Conservation (phyloP, 225 moss, liverwort and hornwort genomes). For the Asterella californica region DNA sequence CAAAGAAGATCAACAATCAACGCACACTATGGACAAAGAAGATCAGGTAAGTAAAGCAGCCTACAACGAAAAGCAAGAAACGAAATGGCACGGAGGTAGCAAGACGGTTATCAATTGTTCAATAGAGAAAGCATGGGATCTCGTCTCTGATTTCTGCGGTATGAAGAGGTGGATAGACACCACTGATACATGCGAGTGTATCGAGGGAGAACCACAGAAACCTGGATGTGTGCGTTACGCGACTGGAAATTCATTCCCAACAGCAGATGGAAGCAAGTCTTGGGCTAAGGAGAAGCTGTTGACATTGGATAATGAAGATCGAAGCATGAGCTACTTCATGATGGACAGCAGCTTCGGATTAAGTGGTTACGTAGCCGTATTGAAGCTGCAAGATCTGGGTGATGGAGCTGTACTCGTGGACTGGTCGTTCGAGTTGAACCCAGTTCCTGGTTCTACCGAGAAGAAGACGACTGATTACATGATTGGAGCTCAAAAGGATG, state of each 20-base stretch:
- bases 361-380: conserved; percentile 10
- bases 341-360: conserved; percentile 61
- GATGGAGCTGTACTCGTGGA: conserved; percentile 49
- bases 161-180: conserved; percentile 45
- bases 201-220: conserved; percentile 34
- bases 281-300: conserved; percentile 69
- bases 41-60: not conserved
- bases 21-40: not conserved
- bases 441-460: conserved; percentile 37
- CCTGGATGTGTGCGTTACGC: conserved; percentile 55
- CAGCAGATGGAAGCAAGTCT: conserved; percentile 20
- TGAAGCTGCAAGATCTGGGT: conserved; percentile 49
- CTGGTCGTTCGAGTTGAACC: conserved; percentile 62
- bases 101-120: conserved; percentile 38
- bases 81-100: conserved; percentile 58
- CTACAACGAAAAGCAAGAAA: not conserved
- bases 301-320: conserved; percentile 37
- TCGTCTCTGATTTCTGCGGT: conserved; percentile 49
- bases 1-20: not conserved
- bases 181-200: conserved; percentile 20
- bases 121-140: conserved; percentile 50
- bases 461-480: conserved; percentile 44
- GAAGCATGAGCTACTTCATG: conserved; percentile 56
- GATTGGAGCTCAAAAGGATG: conserved; percentile 38
- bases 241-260: conserved; percentile 31